Evolutionary conservation across 31 red algal species (phyloP), one percentile per base, ranked within the genome.

Genomic region (Pterothamnion heteromorphum): DNA sequence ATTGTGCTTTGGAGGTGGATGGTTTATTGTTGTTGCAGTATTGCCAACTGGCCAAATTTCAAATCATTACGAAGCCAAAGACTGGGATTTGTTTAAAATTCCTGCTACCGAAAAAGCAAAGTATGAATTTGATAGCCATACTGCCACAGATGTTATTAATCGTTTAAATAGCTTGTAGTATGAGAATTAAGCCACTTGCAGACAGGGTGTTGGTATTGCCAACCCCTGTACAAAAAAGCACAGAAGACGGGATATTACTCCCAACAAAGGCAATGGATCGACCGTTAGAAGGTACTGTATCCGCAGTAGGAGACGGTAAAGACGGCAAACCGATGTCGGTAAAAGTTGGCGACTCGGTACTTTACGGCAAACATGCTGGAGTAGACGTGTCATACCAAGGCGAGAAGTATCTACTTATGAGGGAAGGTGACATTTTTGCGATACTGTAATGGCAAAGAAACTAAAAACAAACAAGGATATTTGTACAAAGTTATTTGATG

Each of bases 301-400:
- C 96, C 43, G 93, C 92, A 57, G 93, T 95, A 0, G 98, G 98
- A 24, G 87, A 87, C 9, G 98, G 98, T 28, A 92, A 92, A 35
- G 89, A 76, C 82, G 35, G 86, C 35, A 92, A 96, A 38, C 94
- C 94, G 4, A 96, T 99, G 96, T 57, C 84, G 5, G 81, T 99
- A 2, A 80, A 94, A 18, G 88, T 92, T 57, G 96, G 96, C 43
- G 98, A 99, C 44, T 86, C 90, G 71, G 95, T 99, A 31, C 80
- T 97, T 35, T 97, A 94, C 80, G 96, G 94, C 3, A 96, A 94
- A 86, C 97, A 96, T 91, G 98, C 95, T 30, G 98, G 96, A 23
- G 94, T 92, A 9, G 94, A 97, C 44, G 39, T 99, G 28, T 90
- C 92, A 20, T 94, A 95, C 33, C 95, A 99, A 44, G 96, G 93